Conservation (phyloP, 1,139 yeast genomes). For the Torulaspora pretoriensis region DNA sequence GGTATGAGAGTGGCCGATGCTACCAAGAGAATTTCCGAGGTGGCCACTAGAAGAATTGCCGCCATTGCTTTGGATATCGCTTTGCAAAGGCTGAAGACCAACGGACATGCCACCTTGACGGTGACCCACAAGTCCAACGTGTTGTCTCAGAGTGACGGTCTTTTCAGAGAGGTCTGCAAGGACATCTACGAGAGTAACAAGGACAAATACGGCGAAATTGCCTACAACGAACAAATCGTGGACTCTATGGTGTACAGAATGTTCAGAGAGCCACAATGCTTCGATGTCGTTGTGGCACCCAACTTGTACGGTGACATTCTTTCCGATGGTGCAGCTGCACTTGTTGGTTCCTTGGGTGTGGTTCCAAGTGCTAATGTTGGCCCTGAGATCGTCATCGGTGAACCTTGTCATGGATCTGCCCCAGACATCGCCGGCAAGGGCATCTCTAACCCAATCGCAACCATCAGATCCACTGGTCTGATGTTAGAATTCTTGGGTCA, state of each 20-base stretch:
- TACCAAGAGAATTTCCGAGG: conserved; percentile 88
- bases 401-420: conserved; percentile 98
- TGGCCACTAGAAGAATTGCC: conserved; percentile 81
- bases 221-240: conserved; percentile 90
- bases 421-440: conserved; percentile 97
- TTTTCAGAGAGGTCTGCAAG: conserved; percentile 89
- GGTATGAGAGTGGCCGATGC: conserved; percentile 93
- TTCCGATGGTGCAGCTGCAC: conserved; percentile 98
- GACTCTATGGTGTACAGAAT: conserved; percentile 98
- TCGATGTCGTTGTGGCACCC: conserved; percentile 97
- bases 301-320: conserved; percentile 95
- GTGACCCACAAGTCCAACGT: conserved; percentile 97
- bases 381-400: conserved; percentile 92
- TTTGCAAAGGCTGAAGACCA: conserved; percentile 76
- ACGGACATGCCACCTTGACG: conserved; percentile 72
- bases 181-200: conserved; percentile 66
- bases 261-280: conserved; percentile 96
- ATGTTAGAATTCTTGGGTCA: conserved; percentile 96
- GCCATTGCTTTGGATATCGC: conserved; percentile 91
- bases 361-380: conserved; percentile 99
- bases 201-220: conserved; percentile 52
- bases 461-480: conserved; percentile 93
- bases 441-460: conserved; percentile 95
- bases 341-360: conserved; percentile 96
- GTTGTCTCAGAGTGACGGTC: conserved; percentile 85